These are phyloP conservation scores for Tremellales sp. DNA, from an alignment of 1,284 basidiomycete genomes.

Conservation along the genomic window DNA sequence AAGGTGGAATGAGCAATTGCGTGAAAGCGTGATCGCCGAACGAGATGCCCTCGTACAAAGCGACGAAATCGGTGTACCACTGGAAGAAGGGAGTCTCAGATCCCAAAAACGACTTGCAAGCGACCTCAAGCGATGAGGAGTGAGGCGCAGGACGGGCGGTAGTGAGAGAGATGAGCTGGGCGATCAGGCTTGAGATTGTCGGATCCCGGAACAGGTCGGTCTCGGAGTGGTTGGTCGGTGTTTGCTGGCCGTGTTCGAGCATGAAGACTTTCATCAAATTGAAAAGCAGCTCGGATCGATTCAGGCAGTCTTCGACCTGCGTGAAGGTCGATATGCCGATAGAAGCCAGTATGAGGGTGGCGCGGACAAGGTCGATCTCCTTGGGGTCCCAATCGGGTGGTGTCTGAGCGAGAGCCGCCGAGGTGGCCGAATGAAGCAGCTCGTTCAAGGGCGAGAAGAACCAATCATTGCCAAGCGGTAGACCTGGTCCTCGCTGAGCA, in stretches of 20 bases:
- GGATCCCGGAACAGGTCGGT: constrained; percentile 51
- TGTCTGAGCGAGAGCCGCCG: constrained; percentile 63
- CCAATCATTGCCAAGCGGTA: constrained; percentile 73
- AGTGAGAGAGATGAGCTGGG: constrained; percentile 54
- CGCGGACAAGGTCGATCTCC: constrained; percentile 72
- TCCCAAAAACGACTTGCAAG: constrained; percentile 62
- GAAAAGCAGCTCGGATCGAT: constrained; percentile 53
- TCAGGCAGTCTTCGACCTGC: not conserved
- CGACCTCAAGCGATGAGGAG: constrained; percentile 55
- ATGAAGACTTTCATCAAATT: constrained; percentile 90
- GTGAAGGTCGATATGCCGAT: constrained; percentile 22
- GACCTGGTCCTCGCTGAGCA: constrained; percentile 45
- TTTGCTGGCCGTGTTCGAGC: constrained; percentile 67
- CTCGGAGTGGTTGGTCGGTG: constrained; percentile 50
- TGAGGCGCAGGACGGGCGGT: not conserved
- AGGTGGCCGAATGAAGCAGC: constrained; percentile 72
- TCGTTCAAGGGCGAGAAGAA: constrained; percentile 68
- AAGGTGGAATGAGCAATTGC: constrained; percentile 69
- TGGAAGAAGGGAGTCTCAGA: constrained; percentile 74
- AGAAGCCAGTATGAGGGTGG: constrained; percentile 59
- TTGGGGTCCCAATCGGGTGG: constrained; percentile 72
- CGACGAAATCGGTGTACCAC: constrained; percentile 87
- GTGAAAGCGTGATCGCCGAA: constrained; percentile 77
- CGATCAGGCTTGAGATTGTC: constrained; percentile 59
- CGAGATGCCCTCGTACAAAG: constrained; percentile 83